A percentile compares a stretch with the other conserved stretches of the same genome.
Conservation (phyloP, 495 filamentous ascomycete species). For the Physcia stellaris region DNA sequence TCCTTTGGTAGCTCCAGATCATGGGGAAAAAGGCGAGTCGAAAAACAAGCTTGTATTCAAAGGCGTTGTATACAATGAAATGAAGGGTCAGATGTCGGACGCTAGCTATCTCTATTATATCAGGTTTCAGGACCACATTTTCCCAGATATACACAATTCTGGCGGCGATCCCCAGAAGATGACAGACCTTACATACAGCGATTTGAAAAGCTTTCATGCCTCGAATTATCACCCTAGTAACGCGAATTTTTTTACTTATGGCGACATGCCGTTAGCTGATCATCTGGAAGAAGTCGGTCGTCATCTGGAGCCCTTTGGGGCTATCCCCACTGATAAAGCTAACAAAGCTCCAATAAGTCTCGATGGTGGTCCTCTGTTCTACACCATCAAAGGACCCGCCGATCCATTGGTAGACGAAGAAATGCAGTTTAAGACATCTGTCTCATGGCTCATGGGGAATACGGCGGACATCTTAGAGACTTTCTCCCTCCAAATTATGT, state of each 20-base stretch:
- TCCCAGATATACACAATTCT: slow-evolving; percentile 86
- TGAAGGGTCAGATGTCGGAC: slow-evolving; percentile 99
- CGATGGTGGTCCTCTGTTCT: slow-evolving; percentile 44
- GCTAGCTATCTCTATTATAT: slow-evolving; percentile 93
- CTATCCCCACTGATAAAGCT: slow-evolving; percentile 50
- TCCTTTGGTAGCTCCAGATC: slow-evolving; percentile 35
- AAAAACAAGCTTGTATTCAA: slow-evolving; percentile 74
- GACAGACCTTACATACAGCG: slow-evolving; percentile 80
- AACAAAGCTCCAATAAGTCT: slow-evolving; percentile 68
- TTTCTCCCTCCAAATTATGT: slow-evolving; percentile 70
- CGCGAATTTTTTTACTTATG: slow-evolving; percentile 87
- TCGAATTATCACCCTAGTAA: slow-evolving; percentile 96
- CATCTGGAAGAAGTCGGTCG: slow-evolving; percentile 67
- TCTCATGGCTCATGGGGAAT: slow-evolving; percentile 82
- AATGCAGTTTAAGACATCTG: slow-evolving; percentile 83
- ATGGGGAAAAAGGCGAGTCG: slow-evolving; percentile 22
- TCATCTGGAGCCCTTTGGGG: slow-evolving; percentile 56
- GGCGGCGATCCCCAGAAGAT: slow-evolving; percentile 93
- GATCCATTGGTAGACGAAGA: slow-evolving; percentile 76
- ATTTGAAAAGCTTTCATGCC: slow-evolving; percentile 72
- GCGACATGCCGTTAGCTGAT: slow-evolving; percentile 71
- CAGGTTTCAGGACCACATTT: slow-evolving; percentile 83
- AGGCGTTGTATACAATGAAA: slow-evolving; percentile 98
- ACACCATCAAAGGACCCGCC: slow-evolving; percentile 68
- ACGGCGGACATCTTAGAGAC: slow-evolving; percentile 68